A percentile compares a stretch with the other conserved stretches of the same genome.
These are phyloP conservation scores for Penicillium sp. DNA, from an alignment of 2,329 filamentous ascomycete genomes.

Conservation along the genomic window DNA sequence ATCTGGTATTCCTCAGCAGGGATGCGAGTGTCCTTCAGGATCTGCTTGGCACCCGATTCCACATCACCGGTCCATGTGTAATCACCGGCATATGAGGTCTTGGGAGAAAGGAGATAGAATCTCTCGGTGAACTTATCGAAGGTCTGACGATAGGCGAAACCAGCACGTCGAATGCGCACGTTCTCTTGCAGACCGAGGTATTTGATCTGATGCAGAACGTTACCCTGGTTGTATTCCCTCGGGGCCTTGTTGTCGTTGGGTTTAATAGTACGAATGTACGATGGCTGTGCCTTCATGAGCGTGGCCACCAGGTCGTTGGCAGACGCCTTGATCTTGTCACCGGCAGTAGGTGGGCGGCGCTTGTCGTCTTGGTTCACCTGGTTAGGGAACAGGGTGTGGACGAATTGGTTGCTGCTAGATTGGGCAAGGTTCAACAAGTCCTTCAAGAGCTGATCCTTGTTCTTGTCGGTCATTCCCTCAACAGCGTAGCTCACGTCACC, in stretches of 20 bases:
- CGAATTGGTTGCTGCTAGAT: slow-evolving; percentile 78
- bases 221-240: slow-evolving; percentile 84
- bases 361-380: slow-evolving; percentile 96
- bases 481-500: slow-evolving; percentile 94
- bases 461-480: slow-evolving; percentile 98
- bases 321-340: slow-evolving; percentile 92
- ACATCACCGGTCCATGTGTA: slow-evolving; percentile 93
- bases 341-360: slow-evolving; percentile 87
- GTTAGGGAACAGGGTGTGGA: slow-evolving; percentile 86
- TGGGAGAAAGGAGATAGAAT: slow-evolving; percentile 92
- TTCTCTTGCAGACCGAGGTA: slow-evolving; percentile 99
- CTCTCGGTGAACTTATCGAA: slow-evolving; percentile 98
- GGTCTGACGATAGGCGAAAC: slow-evolving; percentile 94
- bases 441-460: slow-evolving; percentile 96
- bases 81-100: slow-evolving; percentile 93
- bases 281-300: slow-evolving; percentile 94
- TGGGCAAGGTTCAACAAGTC: slow-evolving; percentile 86
- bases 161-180: slow-evolving; percentile 92
- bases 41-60: slow-evolving; percentile 84
- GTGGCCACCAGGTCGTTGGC: slow-evolving; percentile 94
- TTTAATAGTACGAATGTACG: slow-evolving; percentile 98
- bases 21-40: slow-evolving; percentile 94
- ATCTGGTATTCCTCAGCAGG: slow-evolving; percentile 95
- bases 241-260: slow-evolving; percentile 99
- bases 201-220: slow-evolving; percentile 97